These are phyloP conservation scores for Russula sp. DNA, from an alignment of 768 basidiomycete genomes.

Conservation along the genomic window DNA sequence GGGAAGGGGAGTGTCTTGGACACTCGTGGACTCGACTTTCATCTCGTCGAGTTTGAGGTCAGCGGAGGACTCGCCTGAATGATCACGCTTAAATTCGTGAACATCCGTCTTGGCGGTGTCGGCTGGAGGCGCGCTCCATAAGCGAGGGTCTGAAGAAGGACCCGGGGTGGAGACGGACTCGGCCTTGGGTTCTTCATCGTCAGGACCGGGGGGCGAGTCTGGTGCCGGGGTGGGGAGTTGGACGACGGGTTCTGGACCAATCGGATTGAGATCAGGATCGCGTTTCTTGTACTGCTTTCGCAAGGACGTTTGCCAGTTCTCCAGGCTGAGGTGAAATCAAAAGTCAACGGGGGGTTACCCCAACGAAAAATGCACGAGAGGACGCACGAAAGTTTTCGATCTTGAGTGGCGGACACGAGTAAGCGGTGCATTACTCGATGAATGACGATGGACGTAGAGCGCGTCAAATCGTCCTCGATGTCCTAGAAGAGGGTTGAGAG, in stretches of 20 bases:
- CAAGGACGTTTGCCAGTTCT: conserved; percentile 73
- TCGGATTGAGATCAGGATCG: conserved; percentile 60
- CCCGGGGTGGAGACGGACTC: conserved; percentile 9
- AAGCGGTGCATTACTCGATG: conserved; percentile 71
- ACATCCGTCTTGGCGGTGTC: background rate
- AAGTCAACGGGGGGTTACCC: conserved; percentile 6
- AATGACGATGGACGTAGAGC: conserved; percentile 50
- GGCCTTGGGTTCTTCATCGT: conserved; percentile 21
- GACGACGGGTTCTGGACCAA: conserved; percentile 50
- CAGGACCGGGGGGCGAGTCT: conserved; percentile 20
- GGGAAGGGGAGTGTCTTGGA: conserved; percentile 8
- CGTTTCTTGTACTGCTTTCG: conserved; percentile 74
- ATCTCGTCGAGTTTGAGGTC: conserved; percentile 1
- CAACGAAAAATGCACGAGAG: conserved; percentile 13
- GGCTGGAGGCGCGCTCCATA: background rate
- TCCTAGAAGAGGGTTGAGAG: conserved; percentile 39
- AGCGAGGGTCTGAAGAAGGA: background rate
- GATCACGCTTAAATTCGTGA: background rate
- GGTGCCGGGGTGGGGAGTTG: conserved; percentile 22
- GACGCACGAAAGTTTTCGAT: conserved; percentile 70
- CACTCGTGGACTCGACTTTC: conserved; percentile 7
- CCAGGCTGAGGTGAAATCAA: conserved; percentile 37
- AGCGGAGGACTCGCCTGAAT: background rate
- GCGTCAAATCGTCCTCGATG: conserved; percentile 68
- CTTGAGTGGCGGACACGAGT: conserved; percentile 67